Percentiles rank a stretch among this genome's conserved stretches.
phyloP scores from a whole-genome alignment of 805 yeast genomes.

The Pichia exigua region DNA sequence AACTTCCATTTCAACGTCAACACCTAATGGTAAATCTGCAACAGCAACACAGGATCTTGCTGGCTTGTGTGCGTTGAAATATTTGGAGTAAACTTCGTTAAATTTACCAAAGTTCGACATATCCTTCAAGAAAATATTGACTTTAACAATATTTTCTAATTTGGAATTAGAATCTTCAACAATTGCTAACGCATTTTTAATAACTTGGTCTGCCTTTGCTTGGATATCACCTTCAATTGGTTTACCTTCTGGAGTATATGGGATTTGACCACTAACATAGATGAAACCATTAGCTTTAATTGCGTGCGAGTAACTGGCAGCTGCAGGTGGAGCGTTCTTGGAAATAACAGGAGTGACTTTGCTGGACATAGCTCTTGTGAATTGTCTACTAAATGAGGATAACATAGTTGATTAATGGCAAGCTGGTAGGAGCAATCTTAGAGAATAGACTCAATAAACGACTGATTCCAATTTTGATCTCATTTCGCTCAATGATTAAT shows the following conservation, averaged over 20 bases:
- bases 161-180: conserved; percentile 81
- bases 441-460: neutral
- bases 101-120: conserved; percentile 79
- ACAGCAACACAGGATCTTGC: conserved; percentile 99
- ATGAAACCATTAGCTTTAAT: conserved; percentile 83
- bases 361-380: conserved; percentile 25
- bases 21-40: conserved; percentile 80
- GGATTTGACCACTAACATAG: conserved; percentile 93
- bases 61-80: conserved; percentile 75
- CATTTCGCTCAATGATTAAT: neutral
- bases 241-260: conserved; percentile 75
- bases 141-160: conserved; percentile 77
- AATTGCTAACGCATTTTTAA: conserved; percentile 61
- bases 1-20: conserved; percentile 84
- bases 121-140: conserved; percentile 84
- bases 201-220: conserved; percentile 70
- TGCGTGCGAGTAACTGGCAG: conserved; percentile 95
- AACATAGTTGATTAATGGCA: neutral
- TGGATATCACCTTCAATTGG: conserved; percentile 70
- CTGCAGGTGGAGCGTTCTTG: conserved; percentile 87
- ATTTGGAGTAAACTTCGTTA: conserved; percentile 76
- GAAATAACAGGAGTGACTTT: conserved; percentile 45
- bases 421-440: too few species aligned
- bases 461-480: neutral
- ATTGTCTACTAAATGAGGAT: conserved; percentile 7